Evolutionary conservation across 495 filamentous ascomycete genomes (phyloP).

Genomic region (Wilcoxina mikolae): DNA sequence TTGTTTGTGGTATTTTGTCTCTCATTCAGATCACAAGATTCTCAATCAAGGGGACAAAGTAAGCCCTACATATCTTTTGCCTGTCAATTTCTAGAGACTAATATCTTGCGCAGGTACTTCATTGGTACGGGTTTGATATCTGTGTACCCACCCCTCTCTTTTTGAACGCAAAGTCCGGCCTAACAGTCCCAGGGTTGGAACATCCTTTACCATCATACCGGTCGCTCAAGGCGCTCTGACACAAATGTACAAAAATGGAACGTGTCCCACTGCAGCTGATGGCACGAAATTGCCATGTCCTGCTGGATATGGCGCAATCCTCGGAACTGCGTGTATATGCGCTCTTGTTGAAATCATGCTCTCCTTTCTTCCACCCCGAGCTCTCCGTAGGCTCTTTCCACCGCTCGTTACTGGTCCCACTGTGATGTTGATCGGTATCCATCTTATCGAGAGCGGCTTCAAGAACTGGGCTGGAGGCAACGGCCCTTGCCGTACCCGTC

Average conservation of each 20-base stretch:
- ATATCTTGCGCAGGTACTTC: conserved; percentile 38
- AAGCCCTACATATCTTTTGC: conserved; percentile 18
- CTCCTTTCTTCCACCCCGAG: conserved; percentile 53
- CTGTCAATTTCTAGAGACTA: neutral
- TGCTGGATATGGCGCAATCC: conserved; percentile 52
- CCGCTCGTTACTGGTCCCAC: conserved; percentile 80
- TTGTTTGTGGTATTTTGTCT: conserved; percentile 69
- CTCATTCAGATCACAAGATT: conserved; percentile 74
- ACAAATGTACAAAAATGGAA: conserved; percentile 78
- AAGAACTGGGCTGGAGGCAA: conserved; percentile 72
- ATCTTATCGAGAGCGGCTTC: conserved; percentile 62
- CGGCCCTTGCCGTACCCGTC: conserved; percentile 44
- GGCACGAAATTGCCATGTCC: conserved; percentile 65
- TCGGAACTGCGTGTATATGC: conserved; percentile 54
- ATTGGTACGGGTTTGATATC: conserved; percentile 79
- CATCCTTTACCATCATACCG: conserved; percentile 76
- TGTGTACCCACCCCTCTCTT: conserved; percentile 33
- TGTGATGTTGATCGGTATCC: conserved; percentile 62
- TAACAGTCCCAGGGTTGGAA: conserved; percentile 42
- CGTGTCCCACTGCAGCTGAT: conserved; percentile 40
- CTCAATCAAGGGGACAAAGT: conserved; percentile 62
- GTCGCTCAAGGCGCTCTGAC: conserved; percentile 60
- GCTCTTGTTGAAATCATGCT: conserved; percentile 61
- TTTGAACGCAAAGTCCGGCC: neutral
- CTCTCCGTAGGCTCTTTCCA: conserved; percentile 68